Evolutionary conservation across 2,329 filamentous ascomycete genomes (phyloP).

Genomic region (Colletotrichum eleusines): DNA sequence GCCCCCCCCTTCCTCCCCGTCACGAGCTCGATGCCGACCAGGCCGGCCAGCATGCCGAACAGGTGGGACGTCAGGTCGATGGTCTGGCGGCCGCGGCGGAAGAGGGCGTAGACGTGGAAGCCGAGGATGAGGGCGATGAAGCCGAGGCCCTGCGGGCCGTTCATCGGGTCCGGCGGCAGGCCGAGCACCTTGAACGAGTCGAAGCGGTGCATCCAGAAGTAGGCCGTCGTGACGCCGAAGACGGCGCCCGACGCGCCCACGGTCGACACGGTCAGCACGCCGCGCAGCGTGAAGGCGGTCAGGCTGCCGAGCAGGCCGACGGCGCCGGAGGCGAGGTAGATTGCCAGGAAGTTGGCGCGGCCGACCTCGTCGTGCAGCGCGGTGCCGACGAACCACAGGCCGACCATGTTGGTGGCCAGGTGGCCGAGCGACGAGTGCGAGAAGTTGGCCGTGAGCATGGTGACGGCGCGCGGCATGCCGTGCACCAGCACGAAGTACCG

Average conservation of each 20-base stretch:
- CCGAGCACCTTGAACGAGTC: conserved; percentile 70
- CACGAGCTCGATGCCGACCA: conserved; percentile 54
- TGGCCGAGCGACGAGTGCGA: conserved; percentile 76
- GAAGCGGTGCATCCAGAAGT: conserved; percentile 69
- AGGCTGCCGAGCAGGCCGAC: conserved; percentile 71
- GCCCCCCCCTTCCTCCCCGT: conserved; percentile 45
- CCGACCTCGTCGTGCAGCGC: conserved; percentile 78
- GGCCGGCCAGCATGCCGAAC: conserved; percentile 62
- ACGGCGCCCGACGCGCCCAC: conserved; percentile 77
- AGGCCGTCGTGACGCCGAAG: conserved; percentile 71
- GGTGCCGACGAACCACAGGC: conserved; percentile 75
- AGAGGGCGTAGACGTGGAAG: conserved; percentile 62
- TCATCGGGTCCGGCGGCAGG: conserved; percentile 65
- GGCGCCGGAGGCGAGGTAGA: conserved; percentile 71
- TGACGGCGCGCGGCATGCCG: conserved; percentile 72
- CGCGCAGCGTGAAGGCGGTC: conserved; percentile 59
- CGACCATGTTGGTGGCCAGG: conserved; percentile 72
- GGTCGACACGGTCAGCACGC: conserved; percentile 62
- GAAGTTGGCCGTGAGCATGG: conserved; percentile 74
- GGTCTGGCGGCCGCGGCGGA: conserved; percentile 55
- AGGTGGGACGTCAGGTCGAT: conserved; percentile 67
- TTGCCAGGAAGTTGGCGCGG: conserved; percentile 75
- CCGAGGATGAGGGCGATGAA: conserved; percentile 65
- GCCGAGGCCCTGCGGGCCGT: conserved; percentile 65
- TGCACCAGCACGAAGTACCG: conserved; percentile 75